phyloP scores from a whole-genome alignment of 805 yeast genomes.

The Lipomyces kockii region DNA sequence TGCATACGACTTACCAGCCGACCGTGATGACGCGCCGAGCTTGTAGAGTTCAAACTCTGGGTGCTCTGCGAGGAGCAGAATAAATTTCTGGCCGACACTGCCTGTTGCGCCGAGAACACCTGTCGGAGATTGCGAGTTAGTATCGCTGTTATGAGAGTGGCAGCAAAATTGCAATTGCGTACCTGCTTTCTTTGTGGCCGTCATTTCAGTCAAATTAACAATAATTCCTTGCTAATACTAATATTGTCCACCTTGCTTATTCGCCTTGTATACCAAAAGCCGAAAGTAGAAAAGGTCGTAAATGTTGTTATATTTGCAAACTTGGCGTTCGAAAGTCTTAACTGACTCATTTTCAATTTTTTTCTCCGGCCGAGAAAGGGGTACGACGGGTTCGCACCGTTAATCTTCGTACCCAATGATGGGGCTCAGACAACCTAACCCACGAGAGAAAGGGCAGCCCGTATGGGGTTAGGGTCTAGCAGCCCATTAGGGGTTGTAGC shows the following conservation, averaged over 20 bases:
- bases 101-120: slow-evolving; percentile 99
- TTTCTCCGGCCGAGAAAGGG: background rate
- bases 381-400: background rate
- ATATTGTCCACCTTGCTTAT: background rate
- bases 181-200: slow-evolving; percentile 39
- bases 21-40: slow-evolving; percentile 90
- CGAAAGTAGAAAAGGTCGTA: background rate
- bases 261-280: background rate
- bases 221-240: background rate
- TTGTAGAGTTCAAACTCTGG: slow-evolving; percentile 86
- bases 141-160: background rate
- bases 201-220: slow-evolving; percentile 18
- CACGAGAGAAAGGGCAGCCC: too few species aligned
- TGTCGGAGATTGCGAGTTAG: slow-evolving; percentile 6
- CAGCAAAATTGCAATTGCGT: slow-evolving; percentile 7
- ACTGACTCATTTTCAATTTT: background rate
- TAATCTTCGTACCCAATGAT: background rate
- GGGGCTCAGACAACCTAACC: too few species aligned
- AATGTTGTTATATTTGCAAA: background rate
- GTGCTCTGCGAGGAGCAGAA: slow-evolving; percentile 78
- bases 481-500: too few species aligned
- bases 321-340: background rate
- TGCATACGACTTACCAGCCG: slow-evolving; percentile 85
- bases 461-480: too few species aligned
- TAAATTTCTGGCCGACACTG: slow-evolving; percentile 95